Percentiles rank a stretch among this genome's conserved stretches.
Conservation (phyloP, 2,329 filamentous ascomycete species). For the Colletotrichum acutatum region DNA sequence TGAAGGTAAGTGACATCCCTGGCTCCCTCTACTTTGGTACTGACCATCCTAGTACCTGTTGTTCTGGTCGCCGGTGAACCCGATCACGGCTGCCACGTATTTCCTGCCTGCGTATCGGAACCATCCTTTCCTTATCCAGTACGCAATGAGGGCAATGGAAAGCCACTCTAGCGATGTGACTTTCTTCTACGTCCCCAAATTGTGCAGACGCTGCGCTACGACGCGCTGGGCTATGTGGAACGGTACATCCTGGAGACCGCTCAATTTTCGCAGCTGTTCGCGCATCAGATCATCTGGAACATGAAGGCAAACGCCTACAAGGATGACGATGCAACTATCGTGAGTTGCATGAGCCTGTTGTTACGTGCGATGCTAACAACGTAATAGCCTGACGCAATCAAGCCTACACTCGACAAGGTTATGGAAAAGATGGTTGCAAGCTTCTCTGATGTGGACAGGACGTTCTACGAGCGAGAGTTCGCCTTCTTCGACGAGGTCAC, state of each 20-base stretch:
- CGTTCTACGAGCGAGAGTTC: constrained; percentile 95
- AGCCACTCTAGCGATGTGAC: constrained; percentile 96
- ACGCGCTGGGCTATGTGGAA: constrained; percentile 92
- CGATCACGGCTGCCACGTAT: constrained; percentile 91
- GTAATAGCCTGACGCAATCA: constrained; percentile 83
- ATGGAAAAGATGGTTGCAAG: constrained; percentile 84
- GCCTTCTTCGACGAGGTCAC: constrained; percentile 99
- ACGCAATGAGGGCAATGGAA: constrained; percentile 94
- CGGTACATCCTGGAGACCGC: constrained; percentile 97
- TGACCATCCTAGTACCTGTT: constrained; percentile 76
- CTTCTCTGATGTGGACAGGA: constrained; percentile 81
- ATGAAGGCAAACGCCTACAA: constrained; percentile 99
- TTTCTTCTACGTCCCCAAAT: constrained; percentile 99
- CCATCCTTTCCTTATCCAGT: constrained; percentile 93
- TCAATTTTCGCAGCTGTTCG: constrained; percentile 97
- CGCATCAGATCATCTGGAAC: constrained; percentile 99
- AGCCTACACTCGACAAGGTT: constrained; percentile 92
- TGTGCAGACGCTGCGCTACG: constrained; percentile 93
- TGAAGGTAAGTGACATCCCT: constrained; percentile 70
- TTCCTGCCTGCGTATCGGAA: constrained; percentile 92
- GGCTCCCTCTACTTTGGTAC: constrained; percentile 25
- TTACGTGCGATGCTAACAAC: constrained; percentile 37
- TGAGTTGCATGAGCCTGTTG: constrained; percentile 55
- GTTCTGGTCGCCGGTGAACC: constrained; percentile 93
- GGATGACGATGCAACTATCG: constrained; percentile 89